A percentile compares a stretch with the other conserved stretches of the same genome.
These are phyloP conservation scores for Mikania micrantha DNA, from an alignment of 129 eudicot genomes.

Conservation along the genomic window DNA sequence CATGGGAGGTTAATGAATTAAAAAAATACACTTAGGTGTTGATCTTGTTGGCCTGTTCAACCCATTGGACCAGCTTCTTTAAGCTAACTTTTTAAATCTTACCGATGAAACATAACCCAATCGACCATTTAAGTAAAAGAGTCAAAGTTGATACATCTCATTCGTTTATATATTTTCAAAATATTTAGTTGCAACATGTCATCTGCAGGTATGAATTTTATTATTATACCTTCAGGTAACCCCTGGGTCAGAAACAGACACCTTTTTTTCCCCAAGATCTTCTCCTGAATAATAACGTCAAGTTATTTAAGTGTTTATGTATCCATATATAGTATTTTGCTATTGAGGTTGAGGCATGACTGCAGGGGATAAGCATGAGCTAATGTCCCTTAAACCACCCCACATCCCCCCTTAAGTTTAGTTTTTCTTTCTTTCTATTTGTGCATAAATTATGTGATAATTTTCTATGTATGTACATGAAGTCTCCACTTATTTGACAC, in stretches of 20 bases:
- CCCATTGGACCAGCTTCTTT: too few relatives aligned
- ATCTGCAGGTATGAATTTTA: slow-evolving; percentile 31
- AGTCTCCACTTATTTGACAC: neutral
- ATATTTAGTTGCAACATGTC: slow-evolving; percentile 18
- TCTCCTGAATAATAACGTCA: slow-evolving; percentile 13
- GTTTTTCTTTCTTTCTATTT: neutral
- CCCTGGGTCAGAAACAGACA: slow-evolving; percentile 12
- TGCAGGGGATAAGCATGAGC: neutral
- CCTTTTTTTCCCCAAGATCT: slow-evolving; percentile 14
- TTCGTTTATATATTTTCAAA: neutral
- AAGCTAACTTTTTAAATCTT: neutral
- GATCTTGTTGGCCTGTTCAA: neutral
- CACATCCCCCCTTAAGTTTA: neutral
- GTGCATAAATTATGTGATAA: neutral
- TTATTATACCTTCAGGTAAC: slow-evolving; percentile 24
- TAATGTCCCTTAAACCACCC: neutral
- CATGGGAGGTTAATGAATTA: neutral
- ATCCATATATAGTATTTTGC: slow-evolving; percentile 9
- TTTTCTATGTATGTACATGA: neutral
- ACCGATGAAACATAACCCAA: neutral
- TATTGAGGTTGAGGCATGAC: slow-evolving; percentile 2
- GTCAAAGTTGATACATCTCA: neutral
- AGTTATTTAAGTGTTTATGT: slow-evolving; percentile 18
- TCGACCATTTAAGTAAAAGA: neutral
- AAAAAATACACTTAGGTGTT: neutral